A percentile compares a stretch with the other conserved stretches of the same genome.
Conservation (phyloP, 2,329 filamentous ascomycete genomes). For the Aaosphaeria pasadenensis region DNA sequence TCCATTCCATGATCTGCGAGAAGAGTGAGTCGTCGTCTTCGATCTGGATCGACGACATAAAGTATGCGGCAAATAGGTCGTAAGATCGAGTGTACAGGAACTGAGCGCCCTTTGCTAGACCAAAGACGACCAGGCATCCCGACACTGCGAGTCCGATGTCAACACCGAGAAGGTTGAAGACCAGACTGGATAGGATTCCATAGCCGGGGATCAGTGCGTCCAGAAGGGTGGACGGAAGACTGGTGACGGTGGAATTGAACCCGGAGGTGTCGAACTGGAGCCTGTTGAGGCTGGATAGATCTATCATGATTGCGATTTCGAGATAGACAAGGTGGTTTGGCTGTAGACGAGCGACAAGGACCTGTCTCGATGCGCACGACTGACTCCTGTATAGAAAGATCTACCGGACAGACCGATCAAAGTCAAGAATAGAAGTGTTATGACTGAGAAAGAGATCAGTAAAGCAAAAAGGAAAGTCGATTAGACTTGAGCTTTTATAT, state of each 20-base stretch:
- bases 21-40: conserved; percentile 46
- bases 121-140: conserved; percentile 42
- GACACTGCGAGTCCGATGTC: conserved; percentile 49
- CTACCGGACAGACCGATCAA: too few species aligned
- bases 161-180: conserved; percentile 42
- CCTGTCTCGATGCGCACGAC: too few species aligned
- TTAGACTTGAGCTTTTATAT: too few species aligned
- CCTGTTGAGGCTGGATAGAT: conserved; percentile 1
- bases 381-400: too few species aligned
- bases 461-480: too few species aligned
- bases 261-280: conserved; percentile 1
- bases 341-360: too few species aligned
- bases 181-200: conserved; percentile 44
- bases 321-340: too few species aligned
- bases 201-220: conserved; percentile 52
- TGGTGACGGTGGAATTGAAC: conserved; percentile 17
- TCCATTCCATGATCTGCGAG: conserved; percentile 43
- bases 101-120: conserved; percentile 34
- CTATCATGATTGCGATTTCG: neutral
- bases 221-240: conserved; percentile 46
- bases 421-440: too few species aligned
- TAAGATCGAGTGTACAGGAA: conserved; percentile 35
- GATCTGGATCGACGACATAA: conserved; percentile 44
- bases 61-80: conserved; percentile 30
- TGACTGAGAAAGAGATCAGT: too few species aligned